Evolutionary conservation across 2,329 filamentous ascomycete genomes (phyloP), one percentile per base, ranked within the genome.

Genomic region (Podosphaera leucotricha): DNA sequence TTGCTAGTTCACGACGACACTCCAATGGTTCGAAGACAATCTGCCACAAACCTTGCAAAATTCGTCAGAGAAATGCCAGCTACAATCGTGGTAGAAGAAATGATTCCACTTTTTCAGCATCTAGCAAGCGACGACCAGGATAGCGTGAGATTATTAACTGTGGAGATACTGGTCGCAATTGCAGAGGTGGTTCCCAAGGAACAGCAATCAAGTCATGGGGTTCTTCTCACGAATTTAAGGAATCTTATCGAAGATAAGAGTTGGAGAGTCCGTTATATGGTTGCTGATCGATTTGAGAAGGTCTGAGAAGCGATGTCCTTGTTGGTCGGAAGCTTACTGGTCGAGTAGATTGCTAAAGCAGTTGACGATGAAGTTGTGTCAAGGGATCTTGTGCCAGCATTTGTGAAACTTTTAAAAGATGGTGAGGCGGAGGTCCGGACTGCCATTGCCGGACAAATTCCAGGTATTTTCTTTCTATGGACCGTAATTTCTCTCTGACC

Each of bases 181-280:
- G 87, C 90, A 48, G 90, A 98, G 63, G 84, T 87, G 47, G 86
- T 98, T 24, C 90, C 90, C 48, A 95, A 95, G 65, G 90, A 95
- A 62, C 86, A 98, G 61, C 90, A 98, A 63, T 79, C 84, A 39
- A 94, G 86, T 63, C 87, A 95, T 58, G 90, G 87, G 44, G 84
- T 95, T 46, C 66, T 98, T 46, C 68, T 98, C 56, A 87, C 83
- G 43, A 85, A 87, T 39, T 66, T 98, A 57, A 79, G 90, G 55
- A 92, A 75, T 64, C 64, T 98, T 58, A 95, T 98, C 64, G 90
- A 94, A 57, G 90, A 98, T 62, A 98, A 95, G 74, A 95, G 90
- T 66, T 98, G 90, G 90, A 77, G 90, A 58, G 90, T 98, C 48
- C 76, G 90, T 60, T 98, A 95, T 64, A 98, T 98, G 90, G 90